These are phyloP conservation scores for Pistacia integerrima DNA, from an alignment of 345 rosid genomes.

Conservation along the genomic window DNA sequence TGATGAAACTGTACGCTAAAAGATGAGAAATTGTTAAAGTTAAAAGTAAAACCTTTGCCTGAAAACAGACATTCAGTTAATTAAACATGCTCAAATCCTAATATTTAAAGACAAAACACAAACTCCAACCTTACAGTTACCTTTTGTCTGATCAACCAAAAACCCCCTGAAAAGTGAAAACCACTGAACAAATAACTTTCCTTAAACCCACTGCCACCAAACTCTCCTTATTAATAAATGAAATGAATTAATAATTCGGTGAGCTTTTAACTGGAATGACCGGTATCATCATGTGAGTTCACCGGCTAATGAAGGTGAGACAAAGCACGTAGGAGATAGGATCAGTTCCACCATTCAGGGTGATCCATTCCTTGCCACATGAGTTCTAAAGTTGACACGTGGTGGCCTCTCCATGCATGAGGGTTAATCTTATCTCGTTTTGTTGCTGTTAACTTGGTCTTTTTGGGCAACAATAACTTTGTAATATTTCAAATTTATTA, in stretches of 20 bases:
- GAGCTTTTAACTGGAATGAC: slow-evolving; percentile 12
- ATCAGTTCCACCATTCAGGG: slow-evolving; percentile 34
- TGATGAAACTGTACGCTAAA: not conserved
- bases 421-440: slow-evolving; percentile 36
- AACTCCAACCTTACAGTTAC: not conserved
- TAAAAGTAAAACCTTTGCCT: not conserved
- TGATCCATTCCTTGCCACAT: slow-evolving; percentile 24
- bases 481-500: no score
- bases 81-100: not conserved
- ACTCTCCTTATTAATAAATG: not conserved
- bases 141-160: slow-evolving; percentile 27
- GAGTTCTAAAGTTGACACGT: slow-evolving; percentile 28
- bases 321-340: slow-evolving; percentile 21
- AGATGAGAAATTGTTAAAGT: not conserved
- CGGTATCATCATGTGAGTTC: slow-evolving; percentile 15
- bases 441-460: not conserved
- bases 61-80: not conserved
- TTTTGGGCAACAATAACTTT: no score
- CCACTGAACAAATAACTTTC: not conserved
- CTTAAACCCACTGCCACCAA: slow-evolving; percentile 26
- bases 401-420: slow-evolving; percentile 26
- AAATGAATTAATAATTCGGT: not conserved
- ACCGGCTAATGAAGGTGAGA: slow-evolving; percentile 24
- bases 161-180: slow-evolving; percentile 29
- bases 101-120: not conserved